Base-by-base conservation (phyloP, 164 flowering plant genomes). In the Stephania cephalantha region DNA sequence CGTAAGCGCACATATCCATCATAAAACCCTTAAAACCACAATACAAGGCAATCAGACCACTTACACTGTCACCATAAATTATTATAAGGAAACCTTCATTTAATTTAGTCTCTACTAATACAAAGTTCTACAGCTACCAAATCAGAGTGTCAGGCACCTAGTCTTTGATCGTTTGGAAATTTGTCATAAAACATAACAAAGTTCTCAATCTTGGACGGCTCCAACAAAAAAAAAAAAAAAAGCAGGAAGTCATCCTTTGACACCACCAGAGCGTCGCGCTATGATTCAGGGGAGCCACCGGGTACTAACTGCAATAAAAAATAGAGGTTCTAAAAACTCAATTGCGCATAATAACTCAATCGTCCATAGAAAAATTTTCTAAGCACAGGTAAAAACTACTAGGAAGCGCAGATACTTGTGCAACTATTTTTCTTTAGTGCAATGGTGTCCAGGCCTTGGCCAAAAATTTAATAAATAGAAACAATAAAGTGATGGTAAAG, bases 201-300 rank as follows among this genome's bases (percentile, higher is more conserved):
- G 64, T 18, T 58, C 13, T 15, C n/a, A 58, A 15, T 58, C 64
- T 58, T 58, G 64, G 64, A 58, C 64, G 18, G 55, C 46, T 72
- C 1, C 66, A 72, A 72, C 31, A 29, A 8, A n/a, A 53, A 72
- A 71, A 9, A 6, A 5, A 29, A n/a, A 22, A 71, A 71, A 35
- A 35, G 3, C 31, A 50, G 30, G 53, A 25, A 5, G 25, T 12
- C 7, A 12, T 46, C 73, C 53, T 22, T 13, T 69, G 9, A 55
- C 73, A 58, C 22, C 10, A 42, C 20, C 42, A 22, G 15, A 9
- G 45, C 64, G 15, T 42, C 82, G 82, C 82, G 87, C 78, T 91
- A 91, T n/a, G 91, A 80, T 76, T 89, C 92, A 75, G 93, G 97
- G 0, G 94, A 88, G 73, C 97, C 97, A 75, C 97, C 97, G 46